Conservation (phyloP, 306 rosid genomes). For the Vicia villosa region DNA sequence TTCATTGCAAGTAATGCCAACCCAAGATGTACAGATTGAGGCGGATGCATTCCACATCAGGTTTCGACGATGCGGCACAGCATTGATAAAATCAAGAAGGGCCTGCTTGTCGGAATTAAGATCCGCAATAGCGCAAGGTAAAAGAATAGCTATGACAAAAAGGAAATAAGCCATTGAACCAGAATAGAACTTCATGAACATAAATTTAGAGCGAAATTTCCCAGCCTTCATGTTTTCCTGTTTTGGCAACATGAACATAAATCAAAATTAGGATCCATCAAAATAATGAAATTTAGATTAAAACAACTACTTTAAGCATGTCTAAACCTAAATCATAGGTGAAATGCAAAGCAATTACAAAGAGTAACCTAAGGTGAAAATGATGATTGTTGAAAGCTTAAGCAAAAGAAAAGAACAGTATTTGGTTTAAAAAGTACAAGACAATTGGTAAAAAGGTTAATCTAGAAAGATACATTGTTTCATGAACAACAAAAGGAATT, state of each 20-base stretch:
- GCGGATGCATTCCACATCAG: constrained; percentile 56
- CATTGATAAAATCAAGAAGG: constrained; percentile 64
- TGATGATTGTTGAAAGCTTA: constrained; percentile 6
- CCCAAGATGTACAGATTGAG: constrained; percentile 65
- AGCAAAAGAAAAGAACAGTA: constrained; percentile 17
- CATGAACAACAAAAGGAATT: constrained; percentile 26
- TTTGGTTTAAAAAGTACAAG: constrained; percentile 11
- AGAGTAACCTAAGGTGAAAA: constrained; percentile 30
- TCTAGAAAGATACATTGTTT: constrained; percentile 6
- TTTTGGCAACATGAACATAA: constrained; percentile 38
- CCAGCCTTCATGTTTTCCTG: constrained; percentile 56
- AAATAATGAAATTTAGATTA: constrained; percentile 17
- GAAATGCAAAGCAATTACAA: constrained; percentile 29
- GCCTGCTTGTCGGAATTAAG: constrained; percentile 72
- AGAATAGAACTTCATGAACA: constrained; percentile 54
- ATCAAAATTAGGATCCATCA: constrained; percentile 41
- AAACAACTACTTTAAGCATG: constrained; percentile 21
- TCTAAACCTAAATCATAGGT: constrained; percentile 32
- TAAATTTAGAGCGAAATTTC: background rate
- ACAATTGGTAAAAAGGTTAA: constrained; percentile 25
- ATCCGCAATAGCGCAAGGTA: constrained; percentile 59
- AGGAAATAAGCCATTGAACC: constrained; percentile 47
- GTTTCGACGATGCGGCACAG: constrained; percentile 71
- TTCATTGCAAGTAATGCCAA: constrained; percentile 59
- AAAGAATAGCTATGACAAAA: constrained; percentile 47